Base-by-base conservation (phyloP, 306 rosid species). In the Ochetophila trinervis region DNA sequence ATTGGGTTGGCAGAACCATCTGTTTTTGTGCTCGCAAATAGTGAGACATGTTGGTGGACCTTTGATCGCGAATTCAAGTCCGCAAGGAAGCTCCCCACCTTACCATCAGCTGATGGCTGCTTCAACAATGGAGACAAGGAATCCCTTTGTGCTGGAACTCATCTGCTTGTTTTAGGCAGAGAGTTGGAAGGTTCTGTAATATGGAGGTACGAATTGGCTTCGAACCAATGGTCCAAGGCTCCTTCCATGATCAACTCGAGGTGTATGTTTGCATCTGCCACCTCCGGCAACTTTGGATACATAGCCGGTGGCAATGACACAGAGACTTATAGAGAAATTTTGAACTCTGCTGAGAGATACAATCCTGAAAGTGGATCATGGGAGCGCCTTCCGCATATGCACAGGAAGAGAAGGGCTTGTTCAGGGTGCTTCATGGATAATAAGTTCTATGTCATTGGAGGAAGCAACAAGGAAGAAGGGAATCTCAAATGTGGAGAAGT, bases 401-500 rank as follows among this genome's bases (percentile, higher is more conserved):
- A 66, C 17, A 56, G 2, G 11, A 79, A 68, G 66, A 76, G 96
- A 60, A 87, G 55, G 50, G 64, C 40, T 8, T 85, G 95, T 75
- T 87, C 95, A 0, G 91, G 96, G 5, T 90, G 89, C 57, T 87
- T 21, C 84, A 85, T 90, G 96, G 84, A 87, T 27, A 80, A 78
- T 60, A 87, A 60, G 73, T 87, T 90, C 71, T 83, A 78, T 57
- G 96, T 85, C 23, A 75, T 90, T 14, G 96, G 96, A 56, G 96
- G 96, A 23, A 82, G 69, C 23, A 87, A 85, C 11, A 74, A 70
- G 63, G 59, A 83, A 5, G 78, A 55, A 1, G 83, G 65, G 5
- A 73, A 76, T 62, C 80, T 90, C n/a, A 77, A 74, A 11, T 81
- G 91, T 62, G 95, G 84, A 1, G 96, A 90, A 49, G 81, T 34